Conservation (phyloP, 1,284 basidiomycete genomes). For the Puccinia polysora region DNA sequence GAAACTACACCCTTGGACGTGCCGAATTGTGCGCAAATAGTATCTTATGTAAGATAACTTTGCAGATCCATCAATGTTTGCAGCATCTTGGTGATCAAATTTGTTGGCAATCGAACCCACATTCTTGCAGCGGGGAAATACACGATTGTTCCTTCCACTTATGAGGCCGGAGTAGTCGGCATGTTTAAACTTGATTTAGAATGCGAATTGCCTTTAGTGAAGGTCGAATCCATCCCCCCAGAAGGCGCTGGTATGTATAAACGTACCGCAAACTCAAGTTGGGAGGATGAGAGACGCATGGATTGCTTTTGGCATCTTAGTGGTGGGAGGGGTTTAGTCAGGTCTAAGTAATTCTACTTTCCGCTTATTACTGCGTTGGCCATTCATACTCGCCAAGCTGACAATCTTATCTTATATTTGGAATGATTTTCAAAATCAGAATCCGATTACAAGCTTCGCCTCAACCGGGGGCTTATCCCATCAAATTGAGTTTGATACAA, state of each 20-base stretch:
- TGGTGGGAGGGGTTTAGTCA: slow-evolving; percentile 23
- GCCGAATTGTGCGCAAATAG: slow-evolving; percentile 9
- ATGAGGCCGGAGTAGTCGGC: slow-evolving; percentile 20
- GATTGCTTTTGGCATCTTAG: slow-evolving; percentile 9
- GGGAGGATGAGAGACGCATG: slow-evolving; percentile 19
- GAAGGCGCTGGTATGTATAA: slow-evolving; percentile 42
- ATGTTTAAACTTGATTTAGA: slow-evolving; percentile 36
- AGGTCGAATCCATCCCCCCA: slow-evolving; percentile 16
- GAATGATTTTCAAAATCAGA: neutral
- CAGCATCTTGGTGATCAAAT: neutral
- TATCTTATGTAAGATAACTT: neutral
- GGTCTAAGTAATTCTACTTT: slow-evolving; percentile 20
- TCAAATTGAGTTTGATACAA: slow-evolving; percentile 22
- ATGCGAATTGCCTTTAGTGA: slow-evolving; percentile 21
- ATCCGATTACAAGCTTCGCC: slow-evolving; percentile 24
- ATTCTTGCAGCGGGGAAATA: slow-evolving; percentile 34
- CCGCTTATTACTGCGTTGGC: neutral
- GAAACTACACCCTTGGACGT: slow-evolving; percentile 32
- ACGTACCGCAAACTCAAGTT: slow-evolving; percentile 18
- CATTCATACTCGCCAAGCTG: neutral
- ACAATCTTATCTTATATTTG: neutral
- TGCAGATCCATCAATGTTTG: neutral
- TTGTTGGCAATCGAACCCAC: neutral
- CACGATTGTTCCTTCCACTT: slow-evolving; percentile 39
- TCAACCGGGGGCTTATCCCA: slow-evolving; percentile 27